Base-by-base conservation (phyloP, 2,329 filamentous ascomycete genomes). In the Phaeosphaeriaceae sp. region DNA sequence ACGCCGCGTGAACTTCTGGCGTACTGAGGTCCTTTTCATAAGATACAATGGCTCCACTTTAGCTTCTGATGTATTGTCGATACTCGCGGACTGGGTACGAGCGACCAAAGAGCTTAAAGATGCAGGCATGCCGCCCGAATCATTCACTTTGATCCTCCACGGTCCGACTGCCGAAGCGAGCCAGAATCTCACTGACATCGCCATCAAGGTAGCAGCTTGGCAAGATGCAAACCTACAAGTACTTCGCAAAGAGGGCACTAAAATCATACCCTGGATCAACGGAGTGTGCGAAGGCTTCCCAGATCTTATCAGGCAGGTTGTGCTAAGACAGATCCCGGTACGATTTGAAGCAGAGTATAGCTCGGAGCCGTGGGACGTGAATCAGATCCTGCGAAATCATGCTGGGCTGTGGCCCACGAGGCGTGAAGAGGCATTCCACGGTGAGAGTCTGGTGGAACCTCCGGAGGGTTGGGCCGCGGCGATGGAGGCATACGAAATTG, bases 1-100 rank as follows among this genome's bases (percentile, higher is more conserved):
- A 24, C 49, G 56, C 8, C 23, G 19, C 6, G 56, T 56, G 4
- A 53, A 48, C 11, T 42, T 58, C 7, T 58, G 50, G 55, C 53
- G n/a, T n/a, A n/a, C n/a, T n/a, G n/a, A n/a, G n/a, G n/a, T n/a
- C n/a, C n/a, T n/a, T n/a, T n/a, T n/a, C n/a, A n/a, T n/a, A n/a
- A n/a, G n/a, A n/a, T n/a, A n/a, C n/a, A n/a, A n/a, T n/a, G n/a
- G n/a, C n/a, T n/a, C n/a, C n/a, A n/a, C n/a, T n/a, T n/a, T n/a
- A n/a, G n/a, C n/a, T n/a, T n/a, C n/a, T n/a, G n/a, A n/a, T n/a
- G n/a, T n/a, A n/a, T n/a, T n/a, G n/a, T n/a, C n/a, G n/a, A n/a
- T n/a, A n/a, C n/a, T n/a, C n/a, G n/a, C n/a, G n/a, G n/a, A n/a
- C n/a, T n/a, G n/a, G n/a, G 9, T 28, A 28, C 4, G 9, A 28